Conservation (phyloP, 805 yeast genomes). For the Teunomyces panamensis region DNA sequence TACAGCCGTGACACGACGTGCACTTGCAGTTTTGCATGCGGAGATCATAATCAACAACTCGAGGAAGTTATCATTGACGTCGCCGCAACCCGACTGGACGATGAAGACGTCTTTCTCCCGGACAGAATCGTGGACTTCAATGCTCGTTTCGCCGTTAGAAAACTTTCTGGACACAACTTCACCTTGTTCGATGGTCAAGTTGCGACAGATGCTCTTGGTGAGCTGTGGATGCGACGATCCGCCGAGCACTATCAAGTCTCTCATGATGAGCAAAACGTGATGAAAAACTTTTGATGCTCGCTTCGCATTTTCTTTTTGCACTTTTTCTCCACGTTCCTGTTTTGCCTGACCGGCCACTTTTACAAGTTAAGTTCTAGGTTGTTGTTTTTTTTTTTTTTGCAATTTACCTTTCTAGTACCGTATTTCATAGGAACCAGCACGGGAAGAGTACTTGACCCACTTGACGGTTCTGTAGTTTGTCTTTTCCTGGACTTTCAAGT, state of each 20-base stretch:
- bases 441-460: conserved; percentile 80
- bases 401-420: conserved; percentile 44
- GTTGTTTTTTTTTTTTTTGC: not conserved
- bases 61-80: conserved; percentile 82
- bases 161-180: conserved; percentile 58
- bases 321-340: too few relatives aligned
- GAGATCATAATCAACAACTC: conserved; percentile 79
- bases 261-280: conserved; percentile 43
- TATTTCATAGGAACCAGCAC: conserved; percentile 78
- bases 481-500: conserved; percentile 61
- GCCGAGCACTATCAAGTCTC: conserved; percentile 83
- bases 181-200: conserved; percentile 72
- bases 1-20: conserved; percentile 84
- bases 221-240: conserved; percentile 87
- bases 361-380: too few relatives aligned
- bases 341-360: too few relatives aligned
- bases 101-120: conserved; percentile 95
- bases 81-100: conserved; percentile 82
- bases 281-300: not conserved
- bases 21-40: conserved; percentile 93
- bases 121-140: conserved; percentile 81
- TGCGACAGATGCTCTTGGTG: conserved; percentile 70
- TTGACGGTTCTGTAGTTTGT: conserved; percentile 68
- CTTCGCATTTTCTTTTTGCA: too few relatives aligned
- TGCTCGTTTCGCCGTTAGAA: conserved; percentile 92